phyloP scores from a whole-genome alignment of 805 yeast genomes.

The Kodamaea kaohsiungensis region DNA sequence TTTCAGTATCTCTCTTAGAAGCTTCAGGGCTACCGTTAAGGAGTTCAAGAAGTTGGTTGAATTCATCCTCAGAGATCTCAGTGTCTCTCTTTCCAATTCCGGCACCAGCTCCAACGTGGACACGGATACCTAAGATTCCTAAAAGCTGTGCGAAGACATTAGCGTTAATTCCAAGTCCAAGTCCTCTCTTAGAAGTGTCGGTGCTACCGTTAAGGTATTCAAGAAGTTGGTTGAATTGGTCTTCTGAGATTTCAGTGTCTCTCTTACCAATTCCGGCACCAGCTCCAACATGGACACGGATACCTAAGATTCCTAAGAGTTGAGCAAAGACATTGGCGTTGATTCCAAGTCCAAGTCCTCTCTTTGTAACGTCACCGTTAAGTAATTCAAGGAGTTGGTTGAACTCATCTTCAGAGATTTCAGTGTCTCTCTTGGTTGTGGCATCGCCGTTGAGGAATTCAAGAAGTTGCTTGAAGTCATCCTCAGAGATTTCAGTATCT shows the following conservation, averaged over 20 bases:
- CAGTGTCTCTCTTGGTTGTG: constrained; percentile 9
- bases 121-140: constrained; percentile 8
- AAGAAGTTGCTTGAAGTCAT: constrained; percentile 1
- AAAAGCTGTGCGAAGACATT: constrained; percentile 4
- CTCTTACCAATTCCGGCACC: constrained; percentile 10
- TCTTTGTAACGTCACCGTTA: constrained; percentile 8
- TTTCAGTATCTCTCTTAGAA: constrained; percentile 11
- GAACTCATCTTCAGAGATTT: constrained; percentile 6
- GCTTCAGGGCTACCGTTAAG: constrained; percentile 9
- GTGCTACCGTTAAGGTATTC: not conserved
- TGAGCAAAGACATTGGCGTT: constrained; percentile 13
- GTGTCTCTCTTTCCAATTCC: constrained; percentile 13
- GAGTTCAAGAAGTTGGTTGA: constrained; percentile 12
- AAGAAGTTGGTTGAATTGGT: not conserved
- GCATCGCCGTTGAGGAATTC: not conserved
- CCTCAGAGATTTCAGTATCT: constrained; percentile 5
- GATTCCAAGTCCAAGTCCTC: constrained; percentile 11
- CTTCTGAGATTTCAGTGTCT: not conserved
- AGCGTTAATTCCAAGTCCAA: constrained; percentile 9
- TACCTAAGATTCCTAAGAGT: constrained; percentile 11
- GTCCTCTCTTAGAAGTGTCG: constrained; percentile 1
- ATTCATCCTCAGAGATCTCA: constrained; percentile 9
- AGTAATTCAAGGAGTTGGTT: not conserved
- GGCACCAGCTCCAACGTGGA: constrained; percentile 14
- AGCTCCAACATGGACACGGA: constrained; percentile 10